phyloP scores from a whole-genome alignment of 164 flowering plant species.

The Dillenia turbinata region DNA sequence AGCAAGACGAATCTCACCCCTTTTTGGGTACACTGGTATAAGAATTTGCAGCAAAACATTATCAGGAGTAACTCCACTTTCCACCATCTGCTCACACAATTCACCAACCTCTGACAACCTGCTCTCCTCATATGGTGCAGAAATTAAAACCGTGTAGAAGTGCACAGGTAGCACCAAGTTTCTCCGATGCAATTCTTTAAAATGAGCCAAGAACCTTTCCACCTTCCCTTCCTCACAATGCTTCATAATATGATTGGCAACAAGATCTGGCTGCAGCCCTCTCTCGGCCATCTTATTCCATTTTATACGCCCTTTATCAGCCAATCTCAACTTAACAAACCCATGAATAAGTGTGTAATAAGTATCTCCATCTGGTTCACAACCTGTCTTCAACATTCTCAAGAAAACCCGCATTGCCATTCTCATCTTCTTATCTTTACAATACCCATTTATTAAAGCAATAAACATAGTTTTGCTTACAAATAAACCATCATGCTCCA shows the following conservation, averaged over 20 bases:
- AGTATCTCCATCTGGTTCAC: conserved; percentile 44
- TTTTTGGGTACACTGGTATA: conserved; percentile 31
- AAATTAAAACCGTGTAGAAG: conserved; percentile 42
- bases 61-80: conserved; percentile 45
- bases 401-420: conserved; percentile 44
- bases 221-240: conserved; percentile 44
- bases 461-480: conserved; percentile 46
- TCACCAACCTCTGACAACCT: conserved; percentile 28
- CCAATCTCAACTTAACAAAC: conserved; percentile 30
- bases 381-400: conserved; percentile 53
- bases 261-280: conserved; percentile 36
- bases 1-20: conserved; percentile 34
- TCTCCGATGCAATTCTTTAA: conserved; percentile 23
- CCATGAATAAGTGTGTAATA: conserved; percentile 59
- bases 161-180: conserved; percentile 38
- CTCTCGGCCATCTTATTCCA: conserved; percentile 31
- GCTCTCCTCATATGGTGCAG: conserved; percentile 38
- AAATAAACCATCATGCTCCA: conserved; percentile 16
- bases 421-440: conserved; percentile 44
- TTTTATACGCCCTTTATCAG: conserved; percentile 30
- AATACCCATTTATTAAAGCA: conserved; percentile 39
- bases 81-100: conserved; percentile 36
- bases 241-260: conserved; percentile 38
- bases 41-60: conserved; percentile 35
- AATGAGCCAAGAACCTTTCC: conserved; percentile 36